These are phyloP conservation scores for Tolypocladium cylindrosporum DNA, from an alignment of 2,329 filamentous ascomycete species.

Conservation along the genomic window DNA sequence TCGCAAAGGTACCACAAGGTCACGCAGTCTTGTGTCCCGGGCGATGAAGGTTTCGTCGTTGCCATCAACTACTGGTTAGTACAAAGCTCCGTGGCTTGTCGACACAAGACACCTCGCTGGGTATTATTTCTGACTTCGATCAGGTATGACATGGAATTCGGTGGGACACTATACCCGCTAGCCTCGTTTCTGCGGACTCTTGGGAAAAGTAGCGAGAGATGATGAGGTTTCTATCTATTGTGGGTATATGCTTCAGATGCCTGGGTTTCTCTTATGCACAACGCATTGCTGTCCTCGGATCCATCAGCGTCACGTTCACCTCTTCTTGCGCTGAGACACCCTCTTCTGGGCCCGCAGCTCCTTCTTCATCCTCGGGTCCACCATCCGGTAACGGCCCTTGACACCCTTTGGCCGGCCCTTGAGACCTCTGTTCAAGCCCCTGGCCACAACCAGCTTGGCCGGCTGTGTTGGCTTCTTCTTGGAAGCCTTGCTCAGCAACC, in stretches of 20 bases:
- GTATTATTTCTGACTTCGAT: not conserved
- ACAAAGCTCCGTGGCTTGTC: not conserved
- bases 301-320: not conserved
- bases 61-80: conserved; percentile 73
- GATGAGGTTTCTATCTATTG: not conserved
- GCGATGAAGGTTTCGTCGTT: conserved; percentile 64
- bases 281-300: not conserved
- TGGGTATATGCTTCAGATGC: not conserved
- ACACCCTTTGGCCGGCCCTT: conserved; percentile 81
- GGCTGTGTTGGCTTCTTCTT: conserved; percentile 80
- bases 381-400: conserved; percentile 96
- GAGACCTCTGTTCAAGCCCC: conserved; percentile 73
- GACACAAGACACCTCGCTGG: not conserved
- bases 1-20: conserved; percentile 64
- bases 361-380: conserved; percentile 93
- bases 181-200: conserved; percentile 42
- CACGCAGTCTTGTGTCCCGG: conserved; percentile 54
- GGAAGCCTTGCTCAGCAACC: conserved; percentile 69
- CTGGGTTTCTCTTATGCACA: not conserved
- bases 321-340: conserved; percentile 53
- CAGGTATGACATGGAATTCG: conserved; percentile 75
- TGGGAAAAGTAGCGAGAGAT: conserved; percentile 1
- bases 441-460: conserved; percentile 82
- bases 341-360: conserved; percentile 84
- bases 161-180: conserved; percentile 55